Evolutionary conservation across 768 basidiomycete genomes (phyloP), one percentile per base, ranked within the genome.

Genomic region (Tylopilus plumbeoviolaceoides): DNA sequence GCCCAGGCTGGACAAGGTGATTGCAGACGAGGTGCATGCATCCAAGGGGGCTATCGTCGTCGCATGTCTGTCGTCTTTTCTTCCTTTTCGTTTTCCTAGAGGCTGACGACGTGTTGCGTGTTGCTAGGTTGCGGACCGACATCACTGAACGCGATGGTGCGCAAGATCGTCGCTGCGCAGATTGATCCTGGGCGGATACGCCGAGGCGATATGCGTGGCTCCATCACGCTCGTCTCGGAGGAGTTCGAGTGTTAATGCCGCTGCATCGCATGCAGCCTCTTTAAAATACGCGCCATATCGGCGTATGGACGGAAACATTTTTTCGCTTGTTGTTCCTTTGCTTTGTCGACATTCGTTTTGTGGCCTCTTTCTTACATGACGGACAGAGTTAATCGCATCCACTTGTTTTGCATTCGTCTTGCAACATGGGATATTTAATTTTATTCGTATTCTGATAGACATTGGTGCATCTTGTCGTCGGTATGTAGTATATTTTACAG

Each of bases 61-160:
- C 44, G 84, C 83, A 12, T 88, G 87, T 88, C 61, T 73, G 87
- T 79, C 12, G 28, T 30, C 36, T 33, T 4, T 2, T 11, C 30
- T 35, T 7, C 33, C 15, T 15, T 2, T 23, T 23, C 23, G 23
- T 23, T 1, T 23, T 23, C 23, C 17, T 1, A 30, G 17, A 35
- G 10, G 17, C 43, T 67, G 21, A 59, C 11, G 2, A 27, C 31
- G 10, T 21, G 10, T 14, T 36, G 35, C 23, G 23, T 23, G 23
- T 23, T 36, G 46, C n/a, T 56, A 87, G 86, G 84, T 59, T 91
- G 89, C 61, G 89, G 89, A 1, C 89, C 89, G 0, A 74, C 76
- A 0, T 81, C 85, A 7, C 73, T 91, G 47, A 85, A 87, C 63
- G 82, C 78, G 6, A 70, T 87, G 60, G 78, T 90, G 8, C 75